phyloP scores from a whole-genome alignment of 164 flowering plant genomes.

The Protea cynaroides region DNA sequence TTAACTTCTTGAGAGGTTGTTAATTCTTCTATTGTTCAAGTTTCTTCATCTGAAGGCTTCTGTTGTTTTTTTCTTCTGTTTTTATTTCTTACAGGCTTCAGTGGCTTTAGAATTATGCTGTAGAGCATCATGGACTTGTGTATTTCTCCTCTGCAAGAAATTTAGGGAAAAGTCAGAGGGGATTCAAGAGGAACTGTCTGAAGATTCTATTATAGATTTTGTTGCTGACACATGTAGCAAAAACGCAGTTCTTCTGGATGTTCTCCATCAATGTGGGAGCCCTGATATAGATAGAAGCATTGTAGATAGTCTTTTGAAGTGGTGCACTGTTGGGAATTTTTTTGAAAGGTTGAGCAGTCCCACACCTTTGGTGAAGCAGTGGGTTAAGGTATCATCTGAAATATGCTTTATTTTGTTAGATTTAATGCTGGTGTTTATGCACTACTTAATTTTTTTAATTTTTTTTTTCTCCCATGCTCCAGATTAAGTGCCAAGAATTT shows the following conservation, averaged over 20 bases:
- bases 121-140: slow-evolving; percentile 65
- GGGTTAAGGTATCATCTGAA: slow-evolving; percentile 72
- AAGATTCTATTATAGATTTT: slow-evolving; percentile 39
- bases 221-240: slow-evolving; percentile 49
- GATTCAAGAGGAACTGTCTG: slow-evolving; percentile 29
- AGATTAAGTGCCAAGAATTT: slow-evolving; percentile 46
- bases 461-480: no score
- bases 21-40: no score
- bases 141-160: slow-evolving; percentile 38
- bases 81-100: slow-evolving; percentile 47
- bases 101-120: slow-evolving; percentile 47
- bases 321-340: slow-evolving; percentile 47
- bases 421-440: background rate
- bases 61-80: background rate
- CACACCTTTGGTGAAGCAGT: slow-evolving; percentile 52
- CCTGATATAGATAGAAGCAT: slow-evolving; percentile 27
- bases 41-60: no score
- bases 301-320: slow-evolving; percentile 40
- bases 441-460: slow-evolving; percentile 15
- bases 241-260: slow-evolving; percentile 54
- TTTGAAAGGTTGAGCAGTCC: slow-evolving; percentile 46
- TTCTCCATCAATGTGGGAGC: slow-evolving; percentile 48
- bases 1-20: no score
- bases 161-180: slow-evolving; percentile 25
- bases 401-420: background rate